Evolutionary conservation across 148 eudicot genomes (phyloP).

Genomic region (Bassia scoparia): DNA sequence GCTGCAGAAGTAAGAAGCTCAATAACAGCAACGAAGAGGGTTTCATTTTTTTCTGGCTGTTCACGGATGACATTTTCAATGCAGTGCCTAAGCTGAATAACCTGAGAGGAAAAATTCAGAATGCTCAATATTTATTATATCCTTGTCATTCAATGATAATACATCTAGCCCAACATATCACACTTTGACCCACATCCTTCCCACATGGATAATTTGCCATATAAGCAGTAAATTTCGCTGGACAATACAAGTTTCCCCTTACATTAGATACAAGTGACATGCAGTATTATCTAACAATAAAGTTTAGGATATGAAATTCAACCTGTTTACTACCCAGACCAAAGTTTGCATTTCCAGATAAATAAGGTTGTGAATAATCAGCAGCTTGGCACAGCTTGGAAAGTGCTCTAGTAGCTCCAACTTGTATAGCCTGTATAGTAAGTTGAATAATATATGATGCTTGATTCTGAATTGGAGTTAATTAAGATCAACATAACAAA

Average conservation of each 20-base stretch:
- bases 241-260: background rate
- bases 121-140: background rate
- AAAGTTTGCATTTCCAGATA: slow-evolving; percentile 52
- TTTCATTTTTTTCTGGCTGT: slow-evolving; percentile 55
- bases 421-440: slow-evolving; percentile 66
- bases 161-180: background rate
- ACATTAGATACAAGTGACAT: background rate
- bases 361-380: slow-evolving; percentile 46
- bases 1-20: slow-evolving; percentile 77
- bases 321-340: slow-evolving; percentile 81
- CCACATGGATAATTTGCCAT: background rate
- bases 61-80: slow-evolving; percentile 51
- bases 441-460: background rate
- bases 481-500: background rate
- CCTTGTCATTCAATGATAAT: background rate
- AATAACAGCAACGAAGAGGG: slow-evolving; percentile 54
- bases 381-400: slow-evolving; percentile 50
- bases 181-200: background rate
- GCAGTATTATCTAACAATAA: background rate
- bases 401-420: slow-evolving; percentile 63
- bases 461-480: background rate
- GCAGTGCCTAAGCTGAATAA: slow-evolving; percentile 47
- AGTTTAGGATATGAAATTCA: slow-evolving; percentile 3
- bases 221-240: background rate
- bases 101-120: slow-evolving; percentile 39